A percentile compares a stretch with the other conserved stretches of the same genome.
These are phyloP conservation scores for Monilinia vaccinii-corymbosi DNA, from an alignment of 2,329 filamentous ascomycete genomes.

Conservation along the genomic window DNA sequence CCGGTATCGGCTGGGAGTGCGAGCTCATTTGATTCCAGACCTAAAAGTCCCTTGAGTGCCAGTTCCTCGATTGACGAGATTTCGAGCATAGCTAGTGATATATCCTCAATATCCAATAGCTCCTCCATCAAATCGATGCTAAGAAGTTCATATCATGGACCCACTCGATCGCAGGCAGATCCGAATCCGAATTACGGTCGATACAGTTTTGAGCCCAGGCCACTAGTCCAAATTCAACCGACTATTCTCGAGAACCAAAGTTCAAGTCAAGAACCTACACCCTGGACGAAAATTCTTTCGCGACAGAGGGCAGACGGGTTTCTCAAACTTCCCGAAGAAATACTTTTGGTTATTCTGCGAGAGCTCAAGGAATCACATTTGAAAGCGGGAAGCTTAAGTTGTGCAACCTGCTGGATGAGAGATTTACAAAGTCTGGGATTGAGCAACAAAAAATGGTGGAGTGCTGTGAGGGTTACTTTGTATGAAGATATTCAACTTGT, in stretches of 20 bases:
- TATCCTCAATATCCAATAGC: conserved; percentile 14
- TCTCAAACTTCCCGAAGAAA: conserved; percentile 47
- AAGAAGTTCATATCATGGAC: conserved; percentile 11
- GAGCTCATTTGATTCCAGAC: conserved; percentile 22
- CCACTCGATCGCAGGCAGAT: conserved; percentile 13
- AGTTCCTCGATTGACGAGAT: conserved; percentile 19
- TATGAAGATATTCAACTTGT: conserved; percentile 51
- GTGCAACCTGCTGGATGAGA: conserved; percentile 57
- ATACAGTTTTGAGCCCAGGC: conserved; percentile 13
- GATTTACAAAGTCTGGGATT: conserved; percentile 45
- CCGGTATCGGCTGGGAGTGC: conserved; percentile 15
- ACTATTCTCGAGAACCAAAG: conserved; percentile 1
- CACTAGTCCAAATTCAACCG: conserved; percentile 4
- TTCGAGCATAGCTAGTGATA: conserved; percentile 19
- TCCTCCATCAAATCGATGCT: background rate
- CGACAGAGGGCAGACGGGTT: conserved; percentile 46
- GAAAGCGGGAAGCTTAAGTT: conserved; percentile 39
- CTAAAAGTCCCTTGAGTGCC: conserved; percentile 25
- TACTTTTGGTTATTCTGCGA: conserved; percentile 47
- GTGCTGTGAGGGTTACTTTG: conserved; percentile 33
- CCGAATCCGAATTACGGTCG: conserved; percentile 12
- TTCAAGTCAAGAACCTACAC: conserved; percentile 12
- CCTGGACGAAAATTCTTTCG: conserved; percentile 8
- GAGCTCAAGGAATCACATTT: conserved; percentile 46
- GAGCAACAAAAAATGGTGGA: conserved; percentile 43